phyloP scores from a whole-genome alignment of 257 asterid genomes.

The Scutellaria minor region DNA sequence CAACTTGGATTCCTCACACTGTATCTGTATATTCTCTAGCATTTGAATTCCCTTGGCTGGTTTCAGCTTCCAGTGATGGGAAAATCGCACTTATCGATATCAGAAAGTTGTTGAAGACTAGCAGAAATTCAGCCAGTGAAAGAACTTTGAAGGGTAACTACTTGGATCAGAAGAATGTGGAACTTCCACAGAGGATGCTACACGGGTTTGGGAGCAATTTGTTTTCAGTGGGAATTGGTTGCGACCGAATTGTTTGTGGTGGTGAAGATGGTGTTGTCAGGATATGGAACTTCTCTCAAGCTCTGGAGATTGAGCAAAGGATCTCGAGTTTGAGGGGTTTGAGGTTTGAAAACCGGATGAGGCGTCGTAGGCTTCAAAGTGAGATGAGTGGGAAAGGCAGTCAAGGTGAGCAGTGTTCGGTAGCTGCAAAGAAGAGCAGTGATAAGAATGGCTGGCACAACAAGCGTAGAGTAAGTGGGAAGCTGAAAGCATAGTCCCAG shows the following conservation, averaged over 20 bases:
- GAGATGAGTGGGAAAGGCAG: conserved; percentile 53
- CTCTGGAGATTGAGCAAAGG: conserved; percentile 77
- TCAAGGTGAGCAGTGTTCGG: conserved; percentile 68
- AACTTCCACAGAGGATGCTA: conserved; percentile 91
- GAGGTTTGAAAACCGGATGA: conserved; percentile 83
- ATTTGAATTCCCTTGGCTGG: conserved; percentile 95
- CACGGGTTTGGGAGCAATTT: conserved; percentile 80
- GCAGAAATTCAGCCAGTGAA: conserved; percentile 35
- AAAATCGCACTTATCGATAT: conserved; percentile 83
- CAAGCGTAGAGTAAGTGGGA: conserved; percentile 76
- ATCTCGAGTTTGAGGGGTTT: conserved; percentile 55
- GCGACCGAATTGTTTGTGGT: conserved; percentile 84
- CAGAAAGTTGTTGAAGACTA: conserved; percentile 66
- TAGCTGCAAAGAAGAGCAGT: conserved; percentile 79
- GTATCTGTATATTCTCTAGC: conserved; percentile 89
- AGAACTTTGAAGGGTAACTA: conserved; percentile 37
- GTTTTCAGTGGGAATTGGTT: conserved; percentile 73
- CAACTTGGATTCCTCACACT: conserved; percentile 86
- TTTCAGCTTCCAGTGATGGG: conserved; percentile 91
- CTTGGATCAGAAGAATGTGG: conserved; percentile 52
- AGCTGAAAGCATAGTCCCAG: conserved; percentile 59
- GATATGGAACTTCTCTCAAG: conserved; percentile 92
- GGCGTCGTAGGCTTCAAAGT: conserved; percentile 66
- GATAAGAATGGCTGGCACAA: conserved; percentile 72
- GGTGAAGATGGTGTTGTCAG: conserved; percentile 94